phyloP scores from a whole-genome alignment of 2,329 filamentous ascomycete genomes.

The Calonectria montana region DNA sequence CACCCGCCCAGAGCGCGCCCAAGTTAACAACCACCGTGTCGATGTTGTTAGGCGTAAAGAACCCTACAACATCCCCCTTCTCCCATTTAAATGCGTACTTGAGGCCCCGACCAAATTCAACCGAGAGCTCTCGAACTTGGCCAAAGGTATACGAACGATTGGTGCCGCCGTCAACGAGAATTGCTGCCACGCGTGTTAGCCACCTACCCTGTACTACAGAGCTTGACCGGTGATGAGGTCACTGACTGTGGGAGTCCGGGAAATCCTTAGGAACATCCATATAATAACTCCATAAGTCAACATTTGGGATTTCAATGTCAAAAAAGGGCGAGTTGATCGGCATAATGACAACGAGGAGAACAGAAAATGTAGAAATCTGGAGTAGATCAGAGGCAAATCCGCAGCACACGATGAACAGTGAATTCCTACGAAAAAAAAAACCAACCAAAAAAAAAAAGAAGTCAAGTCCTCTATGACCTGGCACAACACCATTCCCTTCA shows the following conservation, averaged over 20 bases:
- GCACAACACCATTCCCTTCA: neutral
- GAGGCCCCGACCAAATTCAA: constrained; percentile 84
- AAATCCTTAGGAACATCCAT: constrained; percentile 78
- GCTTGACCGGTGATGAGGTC: neutral
- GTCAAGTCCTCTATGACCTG: neutral
- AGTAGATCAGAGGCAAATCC: neutral
- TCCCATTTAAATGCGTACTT: constrained; percentile 80
- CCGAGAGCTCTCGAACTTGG: constrained; percentile 72
- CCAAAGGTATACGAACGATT: constrained; percentile 76
- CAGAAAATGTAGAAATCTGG: neutral
- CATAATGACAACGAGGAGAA: constrained; percentile 61
- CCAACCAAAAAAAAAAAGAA: neutral
- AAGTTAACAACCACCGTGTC: constrained; percentile 83
- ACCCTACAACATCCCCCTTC: constrained; percentile 83
- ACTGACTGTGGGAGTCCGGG: constrained; percentile 77
- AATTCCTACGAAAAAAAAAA: neutral
- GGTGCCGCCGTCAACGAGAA: constrained; percentile 82
- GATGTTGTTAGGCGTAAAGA: constrained; percentile 88
- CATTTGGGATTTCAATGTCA: constrained; percentile 74
- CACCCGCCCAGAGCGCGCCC: constrained; percentile 86
- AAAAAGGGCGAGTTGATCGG: constrained; percentile 76
- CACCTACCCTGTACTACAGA: constrained; percentile 2
- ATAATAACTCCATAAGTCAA: constrained; percentile 83
- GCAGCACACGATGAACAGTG: no score
- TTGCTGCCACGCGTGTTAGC: constrained; percentile 61